Evolutionary conservation across 345 rosid genomes (phyloP).

Genomic region (Dimocarpus longan): DNA sequence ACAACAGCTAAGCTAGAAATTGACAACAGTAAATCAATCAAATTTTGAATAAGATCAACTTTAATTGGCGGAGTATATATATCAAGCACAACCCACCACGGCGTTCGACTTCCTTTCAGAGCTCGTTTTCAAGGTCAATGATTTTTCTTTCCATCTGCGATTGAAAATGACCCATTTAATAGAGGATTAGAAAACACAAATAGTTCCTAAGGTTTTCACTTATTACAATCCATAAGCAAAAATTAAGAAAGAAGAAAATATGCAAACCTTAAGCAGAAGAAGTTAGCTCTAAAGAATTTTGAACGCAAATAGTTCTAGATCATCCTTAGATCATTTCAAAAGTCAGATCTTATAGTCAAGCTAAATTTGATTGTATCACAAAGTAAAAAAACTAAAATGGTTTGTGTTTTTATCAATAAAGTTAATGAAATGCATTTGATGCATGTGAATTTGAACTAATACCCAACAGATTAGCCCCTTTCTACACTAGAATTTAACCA

Average conservation of each 20-base stretch:
- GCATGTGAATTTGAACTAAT: background rate
- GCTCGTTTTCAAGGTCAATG: constrained; percentile 25
- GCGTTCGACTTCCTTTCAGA: constrained; percentile 1
- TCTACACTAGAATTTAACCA: background rate
- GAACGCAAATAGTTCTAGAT: background rate
- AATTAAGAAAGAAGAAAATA: background rate
- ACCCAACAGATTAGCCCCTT: background rate
- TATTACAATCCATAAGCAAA: background rate
- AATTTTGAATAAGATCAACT: constrained; percentile 6
- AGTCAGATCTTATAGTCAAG: too few relatives aligned
- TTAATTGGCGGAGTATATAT: background rate
- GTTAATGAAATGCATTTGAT: too few relatives aligned
- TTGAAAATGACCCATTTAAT: constrained; percentile 4
- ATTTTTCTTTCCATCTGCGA: constrained; percentile 33
- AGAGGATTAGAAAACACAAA: too few relatives aligned
- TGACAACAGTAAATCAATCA: background rate
- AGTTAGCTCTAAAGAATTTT: background rate
- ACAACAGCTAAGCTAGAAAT: constrained; percentile 11
- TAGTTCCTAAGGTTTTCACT: background rate
- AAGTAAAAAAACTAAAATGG: background rate
- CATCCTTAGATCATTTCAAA: background rate
- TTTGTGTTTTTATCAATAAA: background rate
- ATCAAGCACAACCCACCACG: constrained; percentile 4
- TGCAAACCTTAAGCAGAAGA: too few relatives aligned
- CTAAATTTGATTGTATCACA: too few relatives aligned